Base-by-base conservation (phyloP, 2,329 filamentous ascomycete genomes). In the Aspergillus costaricaensis region DNA sequence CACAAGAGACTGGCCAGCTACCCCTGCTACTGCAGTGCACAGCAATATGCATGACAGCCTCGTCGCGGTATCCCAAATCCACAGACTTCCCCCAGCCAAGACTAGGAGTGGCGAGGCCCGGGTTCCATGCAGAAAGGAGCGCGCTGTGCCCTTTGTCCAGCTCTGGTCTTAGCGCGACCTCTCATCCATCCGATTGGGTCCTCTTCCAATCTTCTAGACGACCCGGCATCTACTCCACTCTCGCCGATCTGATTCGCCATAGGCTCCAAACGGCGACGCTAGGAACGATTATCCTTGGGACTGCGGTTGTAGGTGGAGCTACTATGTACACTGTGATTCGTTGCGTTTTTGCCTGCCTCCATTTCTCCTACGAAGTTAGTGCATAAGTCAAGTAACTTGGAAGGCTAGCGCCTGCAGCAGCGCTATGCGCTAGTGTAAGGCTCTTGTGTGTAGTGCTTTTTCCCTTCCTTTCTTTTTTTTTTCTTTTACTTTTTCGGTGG, bases 201-300 rank as follows among this genome's bases (percentile, higher is more conserved):
- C 19, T 55, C 30, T 50, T 48, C 58, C 58, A 62, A 55, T 54
- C 57, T 62, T 59, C 58, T 60, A 57, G 59, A 65, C 38, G 55
- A 58, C 51, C 12, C 54, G 58, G 60, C 50, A 56, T 55, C 38
- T 58, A 17, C 57, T 44, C 63, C 65, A 63, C 55, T 32, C 1
- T 1, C 15, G 3, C 15, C 15, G 21, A 36, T 56, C 6, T 63
- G 47, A 65, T 64, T 67, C 49, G 66, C 38, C 38, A 10, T 19
- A 27, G 55, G 39, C 12, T 15, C 51, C 53, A 66, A 67, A 68
- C 65, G 66, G 66, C 55, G 63, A 61, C 65, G 63, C 65, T 64
- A 65, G 66, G 61, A 64, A 66, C 57, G 64, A 62, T 57, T 55
- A 55, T 63, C 62, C 59, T 54, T 61, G 59, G 59, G 59, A 44